These are phyloP conservation scores for Aspergillus felis DNA, from an alignment of 2,329 filamentous ascomycete genomes.

Conservation along the genomic window DNA sequence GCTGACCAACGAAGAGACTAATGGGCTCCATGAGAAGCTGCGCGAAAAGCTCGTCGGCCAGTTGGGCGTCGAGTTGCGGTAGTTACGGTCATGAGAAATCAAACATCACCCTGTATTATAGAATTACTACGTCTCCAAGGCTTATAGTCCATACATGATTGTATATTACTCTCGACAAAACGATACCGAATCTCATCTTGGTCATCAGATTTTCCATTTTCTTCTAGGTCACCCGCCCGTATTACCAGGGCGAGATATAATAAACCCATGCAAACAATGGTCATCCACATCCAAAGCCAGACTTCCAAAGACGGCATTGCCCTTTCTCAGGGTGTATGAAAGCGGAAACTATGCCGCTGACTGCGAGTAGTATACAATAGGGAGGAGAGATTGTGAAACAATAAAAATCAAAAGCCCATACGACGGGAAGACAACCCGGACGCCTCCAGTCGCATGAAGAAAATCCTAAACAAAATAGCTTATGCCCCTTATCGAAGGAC, in stretches of 20 bases:
- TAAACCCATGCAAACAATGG: slow-evolving; percentile 3
- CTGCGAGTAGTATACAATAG: slow-evolving; percentile 29
- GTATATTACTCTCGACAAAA: slow-evolving; percentile 1
- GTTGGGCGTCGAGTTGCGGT: slow-evolving; percentile 77
- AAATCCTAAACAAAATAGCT: slow-evolving; percentile 13
- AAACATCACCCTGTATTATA: neutral
- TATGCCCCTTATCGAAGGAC: neutral
- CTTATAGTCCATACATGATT: neutral
- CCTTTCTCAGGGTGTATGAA: slow-evolving; percentile 7
- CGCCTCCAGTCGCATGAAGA: slow-evolving; percentile 28
- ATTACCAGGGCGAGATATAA: neutral
- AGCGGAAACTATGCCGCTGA: slow-evolving; percentile 13
- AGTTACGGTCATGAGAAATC: slow-evolving; percentile 2
- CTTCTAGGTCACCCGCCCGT: slow-evolving; percentile 12
- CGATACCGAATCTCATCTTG: neutral
- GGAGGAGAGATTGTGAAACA: slow-evolving; percentile 32
- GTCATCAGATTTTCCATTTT: neutral
- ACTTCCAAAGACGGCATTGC: slow-evolving; percentile 5
- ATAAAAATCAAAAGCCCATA: slow-evolving; percentile 16
- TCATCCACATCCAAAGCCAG: slow-evolving; percentile 10
- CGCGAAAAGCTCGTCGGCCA: slow-evolving; percentile 60
- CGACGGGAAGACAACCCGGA: slow-evolving; percentile 26
- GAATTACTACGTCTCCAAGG: neutral
- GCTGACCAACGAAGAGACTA: slow-evolving; percentile 76
- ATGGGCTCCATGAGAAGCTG: slow-evolving; percentile 69